Evolutionary conservation across 1,139 yeast genomes (phyloP).

Genomic region (Yamadazyma dendronema): DNA sequence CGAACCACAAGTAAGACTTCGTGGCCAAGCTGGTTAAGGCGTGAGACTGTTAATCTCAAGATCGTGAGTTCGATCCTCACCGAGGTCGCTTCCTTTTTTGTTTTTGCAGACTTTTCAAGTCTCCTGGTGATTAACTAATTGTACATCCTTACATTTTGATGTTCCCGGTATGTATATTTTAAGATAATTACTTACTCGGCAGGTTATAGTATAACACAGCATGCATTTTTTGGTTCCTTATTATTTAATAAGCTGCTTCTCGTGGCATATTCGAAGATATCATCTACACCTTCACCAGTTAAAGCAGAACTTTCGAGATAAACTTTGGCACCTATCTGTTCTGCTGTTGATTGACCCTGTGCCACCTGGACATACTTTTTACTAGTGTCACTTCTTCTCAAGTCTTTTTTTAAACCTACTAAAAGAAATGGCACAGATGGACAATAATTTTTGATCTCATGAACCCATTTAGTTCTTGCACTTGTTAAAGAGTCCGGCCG

Average conservation of each 20-base stretch:
- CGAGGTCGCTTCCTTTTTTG: constrained; percentile 25
- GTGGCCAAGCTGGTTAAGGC: constrained; percentile 48
- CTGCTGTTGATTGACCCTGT: constrained; percentile 60
- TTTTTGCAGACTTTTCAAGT: neutral
- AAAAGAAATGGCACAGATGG: constrained; percentile 64
- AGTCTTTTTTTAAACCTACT: constrained; percentile 71
- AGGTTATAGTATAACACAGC: constrained; percentile 36
- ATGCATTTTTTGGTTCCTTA: constrained; percentile 27
- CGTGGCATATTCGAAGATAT: constrained; percentile 74
- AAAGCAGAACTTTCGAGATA: constrained; percentile 74
- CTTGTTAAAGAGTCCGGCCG: constrained; percentile 68
- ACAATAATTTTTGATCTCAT: constrained; percentile 65
- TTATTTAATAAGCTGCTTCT: constrained; percentile 56
- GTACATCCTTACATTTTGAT: no score
- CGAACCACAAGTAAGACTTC: constrained; percentile 19
- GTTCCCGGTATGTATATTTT: no score
- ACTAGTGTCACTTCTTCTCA: constrained; percentile 38
- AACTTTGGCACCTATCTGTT: constrained; percentile 64
- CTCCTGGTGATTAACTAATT: no score
- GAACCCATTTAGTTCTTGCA: constrained; percentile 71
- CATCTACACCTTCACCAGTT: constrained; percentile 82
- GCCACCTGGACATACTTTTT: constrained; percentile 49
- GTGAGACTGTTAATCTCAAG: constrained; percentile 44
- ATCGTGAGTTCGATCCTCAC: constrained; percentile 44
- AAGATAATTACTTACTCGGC: no score